phyloP scores from a whole-genome alignment of 2,329 filamentous ascomycete genomes.

The Ophiostoma populinum region DNA sequence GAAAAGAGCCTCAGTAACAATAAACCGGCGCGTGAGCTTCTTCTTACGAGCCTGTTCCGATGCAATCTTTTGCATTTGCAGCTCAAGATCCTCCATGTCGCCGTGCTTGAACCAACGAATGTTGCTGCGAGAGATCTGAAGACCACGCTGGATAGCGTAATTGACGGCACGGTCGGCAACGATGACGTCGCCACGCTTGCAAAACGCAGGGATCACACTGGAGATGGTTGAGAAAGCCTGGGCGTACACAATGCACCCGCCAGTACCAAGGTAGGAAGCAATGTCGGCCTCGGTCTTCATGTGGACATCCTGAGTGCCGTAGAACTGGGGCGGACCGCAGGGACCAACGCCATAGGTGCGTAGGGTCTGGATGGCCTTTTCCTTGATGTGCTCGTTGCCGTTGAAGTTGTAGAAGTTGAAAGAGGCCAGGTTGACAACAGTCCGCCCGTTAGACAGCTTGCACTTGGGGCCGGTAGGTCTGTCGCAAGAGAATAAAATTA shows the following conservation, averaged over 20 bases:
- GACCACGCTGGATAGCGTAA: slow-evolving; percentile 82
- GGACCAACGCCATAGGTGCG: slow-evolving; percentile 93
- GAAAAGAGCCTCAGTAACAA: slow-evolving; percentile 89
- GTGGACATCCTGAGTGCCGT: slow-evolving; percentile 95
- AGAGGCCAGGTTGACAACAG: slow-evolving; percentile 81
- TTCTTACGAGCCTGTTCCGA: slow-evolving; percentile 75
- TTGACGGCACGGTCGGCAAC: slow-evolving; percentile 89
- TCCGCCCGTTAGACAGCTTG: slow-evolving; percentile 75
- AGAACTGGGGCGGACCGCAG: slow-evolving; percentile 93
- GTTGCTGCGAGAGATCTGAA: slow-evolving; percentile 81
- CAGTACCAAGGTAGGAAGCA: slow-evolving; percentile 71
- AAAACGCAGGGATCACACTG: slow-evolving; percentile 93
- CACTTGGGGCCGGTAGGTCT: slow-evolving; percentile 81
- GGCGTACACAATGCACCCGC: slow-evolving; percentile 85
- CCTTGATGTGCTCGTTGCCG: slow-evolving; percentile 77
- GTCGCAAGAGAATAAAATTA: too few species aligned
- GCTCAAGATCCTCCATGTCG: slow-evolving; percentile 84
- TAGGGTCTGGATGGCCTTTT: slow-evolving; percentile 85
- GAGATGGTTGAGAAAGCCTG: slow-evolving; percentile 93
- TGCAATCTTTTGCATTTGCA: slow-evolving; percentile 66
- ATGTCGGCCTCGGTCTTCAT: slow-evolving; percentile 94
- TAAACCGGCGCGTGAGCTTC: slow-evolving; percentile 79
- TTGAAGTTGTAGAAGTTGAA: slow-evolving; percentile 98
- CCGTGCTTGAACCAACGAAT: slow-evolving; percentile 93
- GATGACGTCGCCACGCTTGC: slow-evolving; percentile 92